Evolutionary conservation across 2,329 filamentous ascomycete species (phyloP).

Genomic region (Cordyceps farinosa): DNA sequence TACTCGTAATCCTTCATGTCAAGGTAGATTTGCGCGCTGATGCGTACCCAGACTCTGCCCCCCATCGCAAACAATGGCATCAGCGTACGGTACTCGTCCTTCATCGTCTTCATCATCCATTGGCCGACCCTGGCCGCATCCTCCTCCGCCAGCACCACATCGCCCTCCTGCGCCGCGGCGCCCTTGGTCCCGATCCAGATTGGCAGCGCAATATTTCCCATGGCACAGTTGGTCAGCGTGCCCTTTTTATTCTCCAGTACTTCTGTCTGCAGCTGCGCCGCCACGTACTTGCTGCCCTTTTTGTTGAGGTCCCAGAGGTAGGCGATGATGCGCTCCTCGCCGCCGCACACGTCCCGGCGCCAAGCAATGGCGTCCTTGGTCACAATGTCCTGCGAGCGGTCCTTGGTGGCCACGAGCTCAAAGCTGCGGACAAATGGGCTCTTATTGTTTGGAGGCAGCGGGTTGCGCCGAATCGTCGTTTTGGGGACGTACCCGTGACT

Average conservation of each 20-base stretch:
- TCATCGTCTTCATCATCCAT: conserved; percentile 56
- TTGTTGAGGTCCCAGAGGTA: conserved; percentile 64
- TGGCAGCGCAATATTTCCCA: conserved; percentile 73
- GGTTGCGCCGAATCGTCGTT: conserved; percentile 30
- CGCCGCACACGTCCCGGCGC: conserved; percentile 64
- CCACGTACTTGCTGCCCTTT: conserved; percentile 58
- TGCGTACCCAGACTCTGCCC: conserved; percentile 62
- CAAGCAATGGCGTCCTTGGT: conserved; percentile 69
- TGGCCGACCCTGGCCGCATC: conserved; percentile 40
- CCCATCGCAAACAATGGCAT: conserved; percentile 60
- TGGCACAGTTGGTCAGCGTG: conserved; percentile 62
- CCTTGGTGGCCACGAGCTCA: conserved; percentile 71
- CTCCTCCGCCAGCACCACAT: conserved; percentile 29
- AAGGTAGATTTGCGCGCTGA: conserved; percentile 84
- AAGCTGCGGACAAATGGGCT: conserved; percentile 66
- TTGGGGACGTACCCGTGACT: conserved; percentile 69
- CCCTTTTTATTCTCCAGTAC: conserved; percentile 64
- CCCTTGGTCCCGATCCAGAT: conserved; percentile 39
- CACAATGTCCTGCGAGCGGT: conserved; percentile 68
- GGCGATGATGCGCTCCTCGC: conserved; percentile 64
- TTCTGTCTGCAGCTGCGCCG: conserved; percentile 63
- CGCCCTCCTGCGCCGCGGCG: conserved; percentile 26
- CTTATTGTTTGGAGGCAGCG: conserved; percentile 46
- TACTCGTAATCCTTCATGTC: conserved; percentile 74
- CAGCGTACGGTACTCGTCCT: conserved; percentile 66